Evolutionary conservation across 169 alveolate species (phyloP).

Genomic region (Plasmodium cynomolgi): DNA sequence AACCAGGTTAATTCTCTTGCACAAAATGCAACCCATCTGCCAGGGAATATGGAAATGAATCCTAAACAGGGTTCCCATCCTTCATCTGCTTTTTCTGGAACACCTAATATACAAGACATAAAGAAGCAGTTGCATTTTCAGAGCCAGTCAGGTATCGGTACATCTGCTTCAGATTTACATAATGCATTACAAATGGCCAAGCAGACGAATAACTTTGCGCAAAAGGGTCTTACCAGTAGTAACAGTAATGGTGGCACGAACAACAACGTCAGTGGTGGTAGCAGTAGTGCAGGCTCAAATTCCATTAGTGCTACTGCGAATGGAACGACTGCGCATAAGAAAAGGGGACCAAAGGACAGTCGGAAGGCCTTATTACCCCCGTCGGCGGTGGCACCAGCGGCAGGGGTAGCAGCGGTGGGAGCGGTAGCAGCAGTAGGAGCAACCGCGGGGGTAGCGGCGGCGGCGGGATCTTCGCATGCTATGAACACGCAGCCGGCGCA

Average conservation of each 20-base stretch:
- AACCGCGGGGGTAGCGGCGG: background rate
- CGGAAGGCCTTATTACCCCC: background rate
- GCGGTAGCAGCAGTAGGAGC: background rate
- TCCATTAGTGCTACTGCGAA: background rate
- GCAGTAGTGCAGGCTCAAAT: background rate
- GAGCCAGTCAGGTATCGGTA: slow-evolving; percentile 3
- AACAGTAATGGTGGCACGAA: background rate
- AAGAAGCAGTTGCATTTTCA: slow-evolving; percentile 29
- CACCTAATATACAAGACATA: slow-evolving; percentile 7
- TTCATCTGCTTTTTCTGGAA: slow-evolving; percentile 1
- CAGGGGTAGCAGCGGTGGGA: background rate
- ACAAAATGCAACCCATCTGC: slow-evolving; percentile 17
- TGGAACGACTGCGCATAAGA: background rate
- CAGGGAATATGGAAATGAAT: slow-evolving; percentile 28
- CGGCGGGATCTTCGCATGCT: background rate
- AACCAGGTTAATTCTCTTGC: slow-evolving; percentile 14
- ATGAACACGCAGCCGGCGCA: background rate
- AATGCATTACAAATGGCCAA: background rate
- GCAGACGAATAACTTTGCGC: slow-evolving; percentile 21
- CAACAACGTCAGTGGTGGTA: background rate
- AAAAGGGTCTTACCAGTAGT: background rate
- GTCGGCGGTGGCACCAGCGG: background rate
- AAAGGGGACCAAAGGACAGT: slow-evolving; percentile 2
- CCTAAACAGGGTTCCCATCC: slow-evolving; percentile 3
- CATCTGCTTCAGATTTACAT: slow-evolving; percentile 4